A percentile compares a stretch with the other conserved stretches of the same genome.
These are phyloP conservation scores for Aspergillus pseudoglaucus DNA, from an alignment of 2,329 filamentous ascomycete genomes.

Conservation along the genomic window DNA sequence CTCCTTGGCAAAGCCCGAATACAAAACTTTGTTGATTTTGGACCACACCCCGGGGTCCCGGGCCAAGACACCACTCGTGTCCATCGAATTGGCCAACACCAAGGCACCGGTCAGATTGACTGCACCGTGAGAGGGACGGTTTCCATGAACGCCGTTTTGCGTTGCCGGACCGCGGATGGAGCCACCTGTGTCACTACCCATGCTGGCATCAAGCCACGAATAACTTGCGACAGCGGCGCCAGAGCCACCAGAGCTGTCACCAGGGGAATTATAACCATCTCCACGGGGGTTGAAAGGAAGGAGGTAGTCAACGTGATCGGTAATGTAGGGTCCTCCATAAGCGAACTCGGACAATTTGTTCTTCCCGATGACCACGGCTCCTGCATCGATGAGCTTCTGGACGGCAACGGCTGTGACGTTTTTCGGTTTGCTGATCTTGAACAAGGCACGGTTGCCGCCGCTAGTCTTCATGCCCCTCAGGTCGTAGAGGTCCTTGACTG, in stretches of 20 bases:
- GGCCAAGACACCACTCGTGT: slow-evolving; percentile 40
- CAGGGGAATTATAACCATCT: slow-evolving; percentile 29
- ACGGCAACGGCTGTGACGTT: slow-evolving; percentile 26
- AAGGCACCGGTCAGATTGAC: slow-evolving; percentile 39
- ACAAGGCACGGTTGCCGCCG: slow-evolving; percentile 27
- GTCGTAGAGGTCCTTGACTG: slow-evolving; percentile 33
- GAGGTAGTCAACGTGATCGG: slow-evolving; percentile 17
- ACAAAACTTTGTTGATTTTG: slow-evolving; percentile 8
- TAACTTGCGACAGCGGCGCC: slow-evolving; percentile 31
- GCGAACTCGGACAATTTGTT: slow-evolving; percentile 31
- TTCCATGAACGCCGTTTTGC: slow-evolving; percentile 46
- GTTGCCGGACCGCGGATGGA: slow-evolving; percentile 43
- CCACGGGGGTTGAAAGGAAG: slow-evolving; percentile 33
- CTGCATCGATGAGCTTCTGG: slow-evolving; percentile 28
- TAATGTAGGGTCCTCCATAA: slow-evolving; percentile 16
- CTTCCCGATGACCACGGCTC: slow-evolving; percentile 31
- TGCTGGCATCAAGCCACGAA: slow-evolving; percentile 35
- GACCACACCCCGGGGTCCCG: slow-evolving; percentile 18
- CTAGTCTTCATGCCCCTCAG: slow-evolving; percentile 30
- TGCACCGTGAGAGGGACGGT: slow-evolving; percentile 39
- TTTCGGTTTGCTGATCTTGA: slow-evolving; percentile 15
- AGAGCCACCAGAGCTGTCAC: slow-evolving; percentile 26
- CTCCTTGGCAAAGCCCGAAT: slow-evolving; percentile 1
- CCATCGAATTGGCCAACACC: slow-evolving; percentile 34
- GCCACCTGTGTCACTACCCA: slow-evolving; percentile 34